These are phyloP conservation scores for Inga leiocalycina DNA, from an alignment of 306 rosid species.

Conservation along the genomic window DNA sequence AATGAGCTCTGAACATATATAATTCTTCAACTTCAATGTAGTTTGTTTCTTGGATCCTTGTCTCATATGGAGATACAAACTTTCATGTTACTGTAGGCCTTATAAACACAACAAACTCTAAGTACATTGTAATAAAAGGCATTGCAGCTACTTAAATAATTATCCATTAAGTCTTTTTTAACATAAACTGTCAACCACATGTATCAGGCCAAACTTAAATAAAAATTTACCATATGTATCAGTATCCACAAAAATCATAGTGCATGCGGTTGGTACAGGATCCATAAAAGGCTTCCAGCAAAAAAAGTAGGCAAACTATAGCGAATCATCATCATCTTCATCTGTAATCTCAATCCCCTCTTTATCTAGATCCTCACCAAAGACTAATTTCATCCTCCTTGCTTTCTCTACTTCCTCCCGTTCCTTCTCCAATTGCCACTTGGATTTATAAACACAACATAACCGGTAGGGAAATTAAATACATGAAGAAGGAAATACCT, in stretches of 20 bases:
- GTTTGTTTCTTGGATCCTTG: conserved; percentile 59
- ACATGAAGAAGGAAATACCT: too few species aligned
- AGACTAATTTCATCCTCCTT: conserved; percentile 72
- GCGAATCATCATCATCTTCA: conserved; percentile 54
- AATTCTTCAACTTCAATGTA: conserved; percentile 45
- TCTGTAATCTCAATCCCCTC: conserved; percentile 39
- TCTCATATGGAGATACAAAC: conserved; percentile 25
- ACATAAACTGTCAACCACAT: neutral
- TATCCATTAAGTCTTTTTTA: conserved; percentile 3
- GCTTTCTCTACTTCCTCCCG: conserved; percentile 89
- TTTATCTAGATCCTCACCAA: conserved; percentile 48
- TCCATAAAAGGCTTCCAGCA: conserved; percentile 80
- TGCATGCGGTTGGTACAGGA: conserved; percentile 30
- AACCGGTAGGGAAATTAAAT: too few species aligned
- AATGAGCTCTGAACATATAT: conserved; percentile 6
- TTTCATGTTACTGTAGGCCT: conserved; percentile 25
- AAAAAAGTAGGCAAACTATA: conserved; percentile 29
- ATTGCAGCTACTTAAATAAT: conserved; percentile 2
- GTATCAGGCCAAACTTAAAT: conserved; percentile 1
- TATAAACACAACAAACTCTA: conserved; percentile 21
- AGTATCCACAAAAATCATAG: too few species aligned
- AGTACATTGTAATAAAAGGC: conserved; percentile 23
- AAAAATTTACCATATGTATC: neutral
- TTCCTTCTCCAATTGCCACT: conserved; percentile 91
- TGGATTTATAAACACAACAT: conserved; percentile 54